These are phyloP conservation scores for Leishmania lainsoni DNA, from an alignment of 208 protist species.

Conservation along the genomic window DNA sequence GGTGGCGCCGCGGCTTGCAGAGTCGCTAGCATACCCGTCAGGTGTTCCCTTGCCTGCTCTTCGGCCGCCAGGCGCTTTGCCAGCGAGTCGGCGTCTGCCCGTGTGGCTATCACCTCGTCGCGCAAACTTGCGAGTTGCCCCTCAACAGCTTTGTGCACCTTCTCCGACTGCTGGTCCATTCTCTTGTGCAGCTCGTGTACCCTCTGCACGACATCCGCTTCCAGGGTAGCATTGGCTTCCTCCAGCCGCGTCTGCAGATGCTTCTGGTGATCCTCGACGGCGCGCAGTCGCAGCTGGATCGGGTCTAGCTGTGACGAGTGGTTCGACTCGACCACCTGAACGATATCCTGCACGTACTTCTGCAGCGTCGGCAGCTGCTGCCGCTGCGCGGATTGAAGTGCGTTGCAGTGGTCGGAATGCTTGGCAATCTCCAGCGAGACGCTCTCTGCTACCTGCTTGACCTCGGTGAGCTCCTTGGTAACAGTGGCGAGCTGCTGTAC, in stretches of 20 bases:
- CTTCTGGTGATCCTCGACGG: slow-evolving; percentile 24
- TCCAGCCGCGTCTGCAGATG: slow-evolving; percentile 15
- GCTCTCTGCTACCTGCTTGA: slow-evolving; percentile 4
- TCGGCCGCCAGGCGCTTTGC: slow-evolving; percentile 1
- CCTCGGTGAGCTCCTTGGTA: not conserved
- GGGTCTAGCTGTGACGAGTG: slow-evolving; percentile 20
- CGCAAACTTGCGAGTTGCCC: slow-evolving; percentile 13
- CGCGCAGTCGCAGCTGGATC: slow-evolving; percentile 23
- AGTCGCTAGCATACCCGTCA: not conserved
- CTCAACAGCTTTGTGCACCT: not conserved
- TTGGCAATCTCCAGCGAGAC: not conserved
- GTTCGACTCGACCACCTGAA: slow-evolving; percentile 25
- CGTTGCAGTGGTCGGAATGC: slow-evolving; percentile 16
- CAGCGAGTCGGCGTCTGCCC: not conserved
- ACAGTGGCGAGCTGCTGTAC: slow-evolving; percentile 8
- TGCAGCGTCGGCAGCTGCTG: slow-evolving; percentile 33
- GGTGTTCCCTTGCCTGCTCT: slow-evolving; percentile 4
- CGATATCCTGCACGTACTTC: slow-evolving; percentile 31
- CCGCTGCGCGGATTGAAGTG: slow-evolving; percentile 25
- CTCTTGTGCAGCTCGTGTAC: slow-evolving; percentile 6
- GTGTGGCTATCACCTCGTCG: slow-evolving; percentile 3
- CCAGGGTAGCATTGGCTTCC: slow-evolving; percentile 12
- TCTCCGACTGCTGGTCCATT: slow-evolving; percentile 6
- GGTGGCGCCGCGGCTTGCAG: not conserved
- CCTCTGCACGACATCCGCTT: not conserved